Evolutionary conservation across 441 rosid species (phyloP).

Genomic region (Capsella rubella): DNA sequence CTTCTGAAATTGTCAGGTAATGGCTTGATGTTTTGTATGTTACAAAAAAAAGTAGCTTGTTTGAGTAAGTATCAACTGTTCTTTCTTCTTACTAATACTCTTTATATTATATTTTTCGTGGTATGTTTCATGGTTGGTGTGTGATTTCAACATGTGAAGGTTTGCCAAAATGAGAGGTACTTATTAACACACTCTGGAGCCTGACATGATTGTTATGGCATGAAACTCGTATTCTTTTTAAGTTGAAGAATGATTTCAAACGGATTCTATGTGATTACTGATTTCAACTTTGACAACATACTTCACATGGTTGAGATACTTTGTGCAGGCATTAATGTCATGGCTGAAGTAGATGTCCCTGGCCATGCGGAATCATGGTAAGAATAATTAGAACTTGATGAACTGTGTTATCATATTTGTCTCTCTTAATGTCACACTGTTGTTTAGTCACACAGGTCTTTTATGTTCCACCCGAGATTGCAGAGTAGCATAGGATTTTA

Average conservation of each 20-base stretch:
- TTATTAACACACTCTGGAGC: conserved; percentile 23
- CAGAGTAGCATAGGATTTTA: conserved; percentile 1
- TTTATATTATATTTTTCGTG: background rate
- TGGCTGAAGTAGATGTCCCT: conserved; percentile 96
- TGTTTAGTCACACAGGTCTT: conserved; percentile 11
- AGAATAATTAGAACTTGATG: background rate
- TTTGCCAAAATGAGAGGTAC: conserved; percentile 95
- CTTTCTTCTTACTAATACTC: conserved; percentile 5
- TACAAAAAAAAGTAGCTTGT: conserved; percentile 8
- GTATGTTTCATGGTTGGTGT: conserved; percentile 41
- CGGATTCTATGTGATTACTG: background rate
- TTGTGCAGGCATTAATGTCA: conserved; percentile 84
- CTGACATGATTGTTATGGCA: conserved; percentile 15
- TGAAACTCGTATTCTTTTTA: conserved; percentile 3
- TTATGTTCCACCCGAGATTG: conserved; percentile 4
- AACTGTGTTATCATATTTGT: background rate
- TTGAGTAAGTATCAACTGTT: conserved; percentile 9
- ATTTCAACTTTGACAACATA: background rate
- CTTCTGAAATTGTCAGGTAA: conserved; percentile 85
- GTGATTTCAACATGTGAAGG: conserved; percentile 54
- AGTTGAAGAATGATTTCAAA: conserved; percentile 22
- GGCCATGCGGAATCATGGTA: conserved; percentile 99
- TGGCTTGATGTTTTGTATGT: conserved; percentile 29
- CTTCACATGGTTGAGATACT: background rate
- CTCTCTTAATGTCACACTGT: background rate